Conservation (phyloP, 1,284 basidiomycete genomes). For the Pseudozyma sp. region DNA sequence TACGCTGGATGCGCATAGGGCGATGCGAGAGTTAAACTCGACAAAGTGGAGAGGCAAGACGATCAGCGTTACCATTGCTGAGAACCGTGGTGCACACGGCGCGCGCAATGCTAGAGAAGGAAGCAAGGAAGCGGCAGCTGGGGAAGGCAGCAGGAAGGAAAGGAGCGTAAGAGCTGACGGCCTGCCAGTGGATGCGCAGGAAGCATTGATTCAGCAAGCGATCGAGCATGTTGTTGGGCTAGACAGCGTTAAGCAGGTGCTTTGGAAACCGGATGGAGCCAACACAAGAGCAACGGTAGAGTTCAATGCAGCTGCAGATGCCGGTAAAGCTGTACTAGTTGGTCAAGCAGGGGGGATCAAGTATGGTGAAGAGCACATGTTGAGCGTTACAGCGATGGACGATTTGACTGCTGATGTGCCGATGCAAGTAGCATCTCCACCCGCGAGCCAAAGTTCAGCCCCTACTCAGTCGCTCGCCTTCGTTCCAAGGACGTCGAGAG, state of each 20-base stretch:
- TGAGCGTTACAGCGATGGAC: slow-evolving; percentile 13
- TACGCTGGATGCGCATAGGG: slow-evolving; percentile 58
- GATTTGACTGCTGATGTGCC: not conserved
- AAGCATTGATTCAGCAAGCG: slow-evolving; percentile 66
- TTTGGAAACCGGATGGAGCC: slow-evolving; percentile 56
- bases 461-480: slow-evolving; percentile 15
- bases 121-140: slow-evolving; percentile 11
- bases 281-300: slow-evolving; percentile 48
- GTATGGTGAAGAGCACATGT: slow-evolving; percentile 9
- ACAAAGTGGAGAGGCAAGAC: slow-evolving; percentile 57
- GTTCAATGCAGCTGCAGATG: slow-evolving; percentile 41
- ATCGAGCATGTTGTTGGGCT: slow-evolving; percentile 53
- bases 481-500: slow-evolving; percentile 34
- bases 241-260: slow-evolving; percentile 50
- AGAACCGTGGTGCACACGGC: slow-evolving; percentile 24
- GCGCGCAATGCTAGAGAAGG: not conserved
- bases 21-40: slow-evolving; percentile 61
- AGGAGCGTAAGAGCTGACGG: slow-evolving; percentile 51
- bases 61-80: slow-evolving; percentile 54
- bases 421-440: slow-evolving; percentile 1
- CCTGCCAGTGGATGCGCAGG: slow-evolving; percentile 63
- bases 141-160: slow-evolving; percentile 18
- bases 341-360: slow-evolving; percentile 15
- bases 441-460: not conserved
- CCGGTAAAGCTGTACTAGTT: slow-evolving; percentile 47